phyloP scores from a whole-genome alignment of 2,329 filamentous ascomycete species.

The Ceratocystis huliohia region DNA sequence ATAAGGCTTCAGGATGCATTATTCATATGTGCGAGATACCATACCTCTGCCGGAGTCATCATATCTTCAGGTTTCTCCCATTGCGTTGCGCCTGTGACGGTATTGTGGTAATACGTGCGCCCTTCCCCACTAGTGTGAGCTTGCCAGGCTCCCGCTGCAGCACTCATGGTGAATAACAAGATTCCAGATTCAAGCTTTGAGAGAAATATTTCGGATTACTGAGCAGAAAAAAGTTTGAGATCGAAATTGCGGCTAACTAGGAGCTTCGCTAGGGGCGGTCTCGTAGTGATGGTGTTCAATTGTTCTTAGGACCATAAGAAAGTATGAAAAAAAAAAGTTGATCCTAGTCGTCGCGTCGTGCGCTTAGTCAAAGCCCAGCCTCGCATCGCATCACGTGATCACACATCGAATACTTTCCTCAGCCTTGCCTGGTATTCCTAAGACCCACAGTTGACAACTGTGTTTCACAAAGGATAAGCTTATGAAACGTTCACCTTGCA shows the following conservation, averaged over 20 bases:
- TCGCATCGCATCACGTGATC: constrained; percentile 4
- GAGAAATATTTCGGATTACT: too few species aligned
- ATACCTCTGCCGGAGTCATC: constrained; percentile 70
- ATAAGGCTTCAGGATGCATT: background rate
- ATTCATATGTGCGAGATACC: constrained; percentile 20
- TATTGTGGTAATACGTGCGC: constrained; percentile 82
- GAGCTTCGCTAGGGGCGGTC: background rate
- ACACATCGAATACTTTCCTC: background rate
- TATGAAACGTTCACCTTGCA: background rate
- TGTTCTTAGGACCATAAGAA: background rate
- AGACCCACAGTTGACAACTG: background rate
- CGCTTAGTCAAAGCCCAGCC: constrained; percentile 10
- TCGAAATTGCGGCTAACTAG: background rate
- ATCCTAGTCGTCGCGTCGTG: background rate
- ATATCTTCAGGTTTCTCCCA: constrained; percentile 90
- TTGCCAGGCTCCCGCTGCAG: constrained; percentile 46
- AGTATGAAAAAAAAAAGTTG: background rate
- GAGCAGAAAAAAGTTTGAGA: background rate
- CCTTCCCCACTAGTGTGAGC: constrained; percentile 72
- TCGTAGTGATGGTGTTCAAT: background rate
- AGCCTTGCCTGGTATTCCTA: background rate
- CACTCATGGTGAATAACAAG: constrained; percentile 12
- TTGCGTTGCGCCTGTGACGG: constrained; percentile 71
- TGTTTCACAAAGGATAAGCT: background rate
- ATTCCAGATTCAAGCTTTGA: background rate